Percentiles rank a stretch among this genome's conserved stretches.
These are phyloP conservation scores for Leucosporidium creatinivorum DNA, from an alignment of 768 basidiomycete genomes.

Conservation along the genomic window DNA sequence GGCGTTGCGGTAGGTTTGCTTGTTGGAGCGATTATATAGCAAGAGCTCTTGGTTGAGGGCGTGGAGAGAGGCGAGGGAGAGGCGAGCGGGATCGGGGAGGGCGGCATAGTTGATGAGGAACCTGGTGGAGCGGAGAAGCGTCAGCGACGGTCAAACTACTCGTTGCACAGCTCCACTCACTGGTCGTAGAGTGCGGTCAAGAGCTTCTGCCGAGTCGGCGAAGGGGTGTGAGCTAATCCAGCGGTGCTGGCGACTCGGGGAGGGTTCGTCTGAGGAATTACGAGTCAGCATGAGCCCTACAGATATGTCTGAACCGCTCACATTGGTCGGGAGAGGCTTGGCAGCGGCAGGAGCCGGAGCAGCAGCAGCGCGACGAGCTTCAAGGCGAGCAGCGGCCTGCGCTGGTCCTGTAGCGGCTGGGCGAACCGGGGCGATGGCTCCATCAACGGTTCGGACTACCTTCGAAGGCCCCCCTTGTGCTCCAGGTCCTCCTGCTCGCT, in stretches of 20 bases:
- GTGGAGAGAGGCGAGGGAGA: slow-evolving; percentile 63
- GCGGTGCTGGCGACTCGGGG: background rate
- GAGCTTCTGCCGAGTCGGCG: slow-evolving; percentile 23
- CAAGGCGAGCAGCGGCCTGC: background rate
- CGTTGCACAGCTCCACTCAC: slow-evolving; percentile 1
- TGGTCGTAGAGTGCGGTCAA: slow-evolving; percentile 19
- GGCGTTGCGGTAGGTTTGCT: slow-evolving; percentile 76
- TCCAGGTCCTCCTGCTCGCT: background rate
- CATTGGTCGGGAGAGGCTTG: background rate
- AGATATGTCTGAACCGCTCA: background rate
- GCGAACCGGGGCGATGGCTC: background rate
- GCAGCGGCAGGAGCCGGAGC: background rate
- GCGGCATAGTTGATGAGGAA: slow-evolving; percentile 29
- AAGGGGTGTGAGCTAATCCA: slow-evolving; percentile 6
- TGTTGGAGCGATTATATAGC: slow-evolving; percentile 64
- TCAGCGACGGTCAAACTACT: background rate
- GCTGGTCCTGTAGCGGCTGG: background rate
- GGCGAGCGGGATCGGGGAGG: slow-evolving; percentile 13
- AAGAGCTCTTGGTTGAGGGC: slow-evolving; percentile 74
- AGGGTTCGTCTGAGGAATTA: background rate
- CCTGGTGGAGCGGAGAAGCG: background rate
- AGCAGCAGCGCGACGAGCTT: background rate
- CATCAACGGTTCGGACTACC: background rate
- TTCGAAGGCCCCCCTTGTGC: background rate
- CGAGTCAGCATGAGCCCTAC: too few species aligned